Conservation (phyloP, 2,329 filamentous ascomycete species). For the Penicillium expansum region DNA sequence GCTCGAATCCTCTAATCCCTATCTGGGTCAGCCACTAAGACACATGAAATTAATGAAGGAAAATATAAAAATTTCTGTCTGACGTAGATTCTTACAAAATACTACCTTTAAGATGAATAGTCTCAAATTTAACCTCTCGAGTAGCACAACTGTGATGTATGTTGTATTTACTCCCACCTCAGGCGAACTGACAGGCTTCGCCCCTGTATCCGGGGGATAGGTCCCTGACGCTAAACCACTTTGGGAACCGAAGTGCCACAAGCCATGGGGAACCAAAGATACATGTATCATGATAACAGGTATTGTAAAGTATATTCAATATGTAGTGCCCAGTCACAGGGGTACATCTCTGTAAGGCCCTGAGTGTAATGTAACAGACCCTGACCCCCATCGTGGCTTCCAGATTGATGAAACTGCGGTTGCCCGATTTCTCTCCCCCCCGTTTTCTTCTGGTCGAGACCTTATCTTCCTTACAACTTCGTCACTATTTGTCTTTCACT, state of each 20-base stretch:
- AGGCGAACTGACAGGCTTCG: background rate
- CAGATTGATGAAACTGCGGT: constrained; percentile 14
- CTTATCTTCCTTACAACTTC: constrained; percentile 20
- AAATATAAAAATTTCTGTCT: background rate
- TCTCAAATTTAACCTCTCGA: background rate
- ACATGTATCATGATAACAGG: background rate
- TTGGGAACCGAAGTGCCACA: constrained; percentile 4
- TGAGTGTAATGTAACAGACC: constrained; percentile 3
- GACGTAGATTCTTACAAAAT: background rate
- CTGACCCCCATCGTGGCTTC: constrained; percentile 5
- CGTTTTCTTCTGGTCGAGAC: constrained; percentile 9
- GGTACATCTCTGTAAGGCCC: background rate
- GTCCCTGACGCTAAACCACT: constrained; percentile 14
- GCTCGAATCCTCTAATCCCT: background rate
- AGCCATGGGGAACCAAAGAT: constrained; percentile 5
- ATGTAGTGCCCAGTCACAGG: rapidly evolving
- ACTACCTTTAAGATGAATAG: background rate
- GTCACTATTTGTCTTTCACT: constrained; percentile 26
- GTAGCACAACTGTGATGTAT: background rate
- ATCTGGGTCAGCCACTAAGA: constrained; percentile 1
- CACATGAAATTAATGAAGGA: background rate
- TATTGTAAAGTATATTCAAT: background rate
- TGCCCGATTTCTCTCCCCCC: constrained; percentile 1
- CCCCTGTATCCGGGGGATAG: constrained; percentile 3
- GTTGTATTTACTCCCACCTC: background rate